These are phyloP conservation scores for Dalechampia spathulata DNA, from an alignment of 441 rosid genomes.

Conservation along the genomic window DNA sequence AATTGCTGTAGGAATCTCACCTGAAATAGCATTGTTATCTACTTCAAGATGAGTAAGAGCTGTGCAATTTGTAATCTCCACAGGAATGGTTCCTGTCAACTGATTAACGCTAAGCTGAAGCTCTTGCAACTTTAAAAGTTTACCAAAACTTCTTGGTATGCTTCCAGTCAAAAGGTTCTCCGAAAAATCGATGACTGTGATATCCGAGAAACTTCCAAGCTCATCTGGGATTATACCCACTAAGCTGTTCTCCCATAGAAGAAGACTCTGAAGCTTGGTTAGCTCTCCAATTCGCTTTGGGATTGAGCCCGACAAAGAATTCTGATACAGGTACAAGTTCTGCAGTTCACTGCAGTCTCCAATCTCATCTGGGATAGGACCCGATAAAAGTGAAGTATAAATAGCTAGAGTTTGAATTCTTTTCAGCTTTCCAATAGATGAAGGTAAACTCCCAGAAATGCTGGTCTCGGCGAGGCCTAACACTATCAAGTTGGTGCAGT, in stretches of 20 bases:
- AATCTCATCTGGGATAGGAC: conserved; percentile 71
- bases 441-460: conserved; percentile 72
- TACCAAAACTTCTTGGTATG: conserved; percentile 67
- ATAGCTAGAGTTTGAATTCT: conserved; percentile 68
- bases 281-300: conserved; percentile 57
- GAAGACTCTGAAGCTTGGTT: conserved; percentile 61
- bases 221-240: conserved; percentile 71
- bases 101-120: conserved; percentile 85
- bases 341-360: conserved; percentile 75
- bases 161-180: conserved; percentile 68
- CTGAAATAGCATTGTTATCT: conserved; percentile 71
- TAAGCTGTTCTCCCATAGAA: conserved; percentile 81
- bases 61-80: conserved; percentile 55
- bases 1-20: conserved; percentile 60
- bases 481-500: conserved; percentile 64
- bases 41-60: conserved; percentile 63
- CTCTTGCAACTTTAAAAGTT: conserved; percentile 67
- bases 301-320: conserved; percentile 70
- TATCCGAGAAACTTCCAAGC: conserved; percentile 58
- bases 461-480: conserved; percentile 90
- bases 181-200: conserved; percentile 64
- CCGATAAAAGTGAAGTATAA: conserved; percentile 64
- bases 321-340: conserved; percentile 82
- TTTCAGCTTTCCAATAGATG: conserved; percentile 65
- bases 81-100: conserved; percentile 66